Evolutionary conservation across 768 basidiomycete species (phyloP), one percentile per base, ranked within the genome.

Genomic region (Paxillus rubicundulus): DNA sequence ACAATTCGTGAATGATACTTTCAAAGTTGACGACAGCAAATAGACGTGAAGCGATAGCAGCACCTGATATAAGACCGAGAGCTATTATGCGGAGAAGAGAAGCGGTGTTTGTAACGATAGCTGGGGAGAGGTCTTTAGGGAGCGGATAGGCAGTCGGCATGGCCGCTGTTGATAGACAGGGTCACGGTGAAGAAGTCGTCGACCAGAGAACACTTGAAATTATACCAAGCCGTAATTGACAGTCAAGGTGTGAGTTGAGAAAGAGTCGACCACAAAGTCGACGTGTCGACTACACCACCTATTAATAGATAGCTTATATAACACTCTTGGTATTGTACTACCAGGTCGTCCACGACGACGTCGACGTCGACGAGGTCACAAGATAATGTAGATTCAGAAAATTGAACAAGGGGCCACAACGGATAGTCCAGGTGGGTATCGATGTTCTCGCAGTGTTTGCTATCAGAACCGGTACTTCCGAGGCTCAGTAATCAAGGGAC

Each of bases 1-100:
- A 97, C 94, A 98, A 98, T 78, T 98, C 97, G 72, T 98, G 96
- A 63, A 99, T 98, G 63, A 99, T 93, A 79, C 93, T 96, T 76
- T 99, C 97, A 69, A 97, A 98, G 61, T 98, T 92, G 57, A 98
- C 76, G 63, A 99, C 97, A 58, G 97, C 96, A 66, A 99, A 99
- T 64, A 98, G 78, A 70, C 97, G 86, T 53, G 94, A 96, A 32
- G 95, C 87, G 64, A 98, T 89, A 20, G 97, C 95, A 63, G 95
- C 93, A 60, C 82, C 93, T 50, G 93, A 93, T 63, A 98, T 98
- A 66, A 96, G 78, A 14, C 82, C 78, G 51, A 99, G 86, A 20
- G 95, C 89, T 59, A 97, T 80, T 57, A 96, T 92, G 58, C 92
- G 86, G 60, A 99, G 77, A 60, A 98, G 79, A 46, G 93, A 93